phyloP scores from a whole-genome alignment of 164 flowering plant species.

The Chimonanthus salicifolius region DNA sequence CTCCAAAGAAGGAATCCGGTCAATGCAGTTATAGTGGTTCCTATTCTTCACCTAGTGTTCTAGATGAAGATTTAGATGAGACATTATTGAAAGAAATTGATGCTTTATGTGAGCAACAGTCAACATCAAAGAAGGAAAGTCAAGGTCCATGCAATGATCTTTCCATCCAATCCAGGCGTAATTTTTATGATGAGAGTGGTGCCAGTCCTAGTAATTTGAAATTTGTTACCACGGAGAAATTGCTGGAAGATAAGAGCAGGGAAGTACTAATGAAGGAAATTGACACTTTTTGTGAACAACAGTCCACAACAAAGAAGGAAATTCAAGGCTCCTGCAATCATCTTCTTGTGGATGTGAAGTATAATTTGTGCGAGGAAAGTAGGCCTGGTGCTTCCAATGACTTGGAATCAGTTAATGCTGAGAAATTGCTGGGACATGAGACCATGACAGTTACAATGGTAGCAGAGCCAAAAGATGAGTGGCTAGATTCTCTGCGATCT shows the following conservation, averaged over 20 bases:
- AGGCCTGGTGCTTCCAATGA: background rate
- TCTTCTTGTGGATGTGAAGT: conserved; percentile 4
- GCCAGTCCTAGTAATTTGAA: background rate
- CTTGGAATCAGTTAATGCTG: conserved; percentile 8
- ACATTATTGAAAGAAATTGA: conserved; percentile 65
- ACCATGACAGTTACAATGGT: background rate
- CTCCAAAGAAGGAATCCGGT: conserved; percentile 14
- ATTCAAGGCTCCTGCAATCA: background rate
- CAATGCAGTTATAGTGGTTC: conserved; percentile 13
- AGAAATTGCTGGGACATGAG: conserved; percentile 10
- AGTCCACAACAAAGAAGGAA: conserved; percentile 25
- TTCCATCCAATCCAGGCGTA: conserved; percentile 3
- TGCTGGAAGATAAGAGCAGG: too few species aligned
- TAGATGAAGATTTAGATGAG: conserved; percentile 67
- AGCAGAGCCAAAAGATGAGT: conserved; percentile 3
- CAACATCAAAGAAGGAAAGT: conserved; percentile 23
- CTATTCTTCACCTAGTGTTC: conserved; percentile 14
- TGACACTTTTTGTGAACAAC: conserved; percentile 63
- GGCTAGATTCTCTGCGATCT: conserved; percentile 8
- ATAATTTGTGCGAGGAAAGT: conserved; percentile 7
- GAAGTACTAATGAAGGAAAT: conserved; percentile 59
- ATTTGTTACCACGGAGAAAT: background rate
- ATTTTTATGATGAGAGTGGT: conserved; percentile 8
- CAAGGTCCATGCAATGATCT: background rate
- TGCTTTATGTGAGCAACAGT: conserved; percentile 52